phyloP scores from a whole-genome alignment of 805 yeast genomes.

The Yamadazyma kitorensis region DNA sequence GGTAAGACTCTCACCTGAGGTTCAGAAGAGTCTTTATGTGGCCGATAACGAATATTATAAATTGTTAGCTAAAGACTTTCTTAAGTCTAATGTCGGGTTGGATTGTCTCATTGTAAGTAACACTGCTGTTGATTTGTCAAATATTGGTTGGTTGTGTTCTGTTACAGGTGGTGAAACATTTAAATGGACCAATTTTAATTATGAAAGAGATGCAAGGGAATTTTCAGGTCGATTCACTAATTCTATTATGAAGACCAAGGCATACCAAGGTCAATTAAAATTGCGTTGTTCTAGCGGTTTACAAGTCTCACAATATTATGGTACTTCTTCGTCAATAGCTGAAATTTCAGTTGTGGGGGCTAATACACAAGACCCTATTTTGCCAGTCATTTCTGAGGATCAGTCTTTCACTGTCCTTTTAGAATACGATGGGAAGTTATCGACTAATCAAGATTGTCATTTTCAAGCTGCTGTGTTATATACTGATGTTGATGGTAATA shows the following conservation, averaged over 20 bases:
- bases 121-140: constrained; percentile 67
- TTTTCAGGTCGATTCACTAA: constrained; percentile 59
- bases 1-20: constrained; percentile 39
- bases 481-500: constrained; percentile 69
- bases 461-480: constrained; percentile 89
- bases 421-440: constrained; percentile 71
- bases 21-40: constrained; percentile 50
- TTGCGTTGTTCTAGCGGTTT: constrained; percentile 86
- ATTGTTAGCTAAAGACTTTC: constrained; percentile 54
- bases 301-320: constrained; percentile 74
- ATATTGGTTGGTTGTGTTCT: constrained; percentile 63
- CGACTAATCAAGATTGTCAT: constrained; percentile 72
- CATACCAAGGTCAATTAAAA: constrained; percentile 79
- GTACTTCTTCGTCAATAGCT: constrained; percentile 35
- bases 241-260: constrained; percentile 50
- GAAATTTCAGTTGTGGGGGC: constrained; percentile 22
- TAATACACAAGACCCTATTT: constrained; percentile 57
- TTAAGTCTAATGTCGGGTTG: constrained; percentile 62
- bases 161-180: constrained; percentile 70
- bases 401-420: constrained; percentile 70
- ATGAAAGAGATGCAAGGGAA: constrained; percentile 66
- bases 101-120: constrained; percentile 72
- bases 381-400: constrained; percentile 64
- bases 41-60: constrained; percentile 63
- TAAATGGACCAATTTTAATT: constrained; percentile 64